A percentile compares a stretch with the other conserved stretches of the same genome.
Conservation (phyloP, 768 basidiomycete species). For the Hygrophorus pudorinus region DNA sequence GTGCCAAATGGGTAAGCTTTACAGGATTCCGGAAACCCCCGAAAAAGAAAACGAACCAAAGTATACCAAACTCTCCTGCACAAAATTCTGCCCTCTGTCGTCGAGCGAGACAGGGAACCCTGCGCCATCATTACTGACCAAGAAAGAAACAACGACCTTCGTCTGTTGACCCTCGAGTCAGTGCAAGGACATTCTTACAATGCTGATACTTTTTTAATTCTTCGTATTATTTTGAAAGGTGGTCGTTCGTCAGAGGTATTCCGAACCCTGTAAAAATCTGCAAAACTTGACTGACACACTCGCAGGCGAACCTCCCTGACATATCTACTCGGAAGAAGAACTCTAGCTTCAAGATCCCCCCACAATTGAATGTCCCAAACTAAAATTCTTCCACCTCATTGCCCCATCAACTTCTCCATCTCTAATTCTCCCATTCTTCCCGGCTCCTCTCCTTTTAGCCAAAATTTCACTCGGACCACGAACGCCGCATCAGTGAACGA, state of each 20-base stretch:
- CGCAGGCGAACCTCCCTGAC: slow-evolving; percentile 79
- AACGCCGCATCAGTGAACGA: slow-evolving; percentile 49
- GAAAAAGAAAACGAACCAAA: no score
- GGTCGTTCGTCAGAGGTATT: slow-evolving; percentile 73
- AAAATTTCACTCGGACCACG: slow-evolving; percentile 49
- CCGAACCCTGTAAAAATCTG: no score
- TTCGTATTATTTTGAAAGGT: slow-evolving; percentile 33
- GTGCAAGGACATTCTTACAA: slow-evolving; percentile 15
- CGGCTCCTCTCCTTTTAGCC: slow-evolving; percentile 14
- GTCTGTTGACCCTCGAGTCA: slow-evolving; percentile 72
- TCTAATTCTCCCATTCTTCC: slow-evolving; percentile 9
- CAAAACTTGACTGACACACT: no score
- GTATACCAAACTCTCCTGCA: no score
- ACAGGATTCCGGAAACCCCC: no score
- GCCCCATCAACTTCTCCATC: slow-evolving; percentile 24
- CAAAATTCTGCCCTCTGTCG: no score
- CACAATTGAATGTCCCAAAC: slow-evolving; percentile 46
- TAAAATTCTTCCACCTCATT: slow-evolving; percentile 33
- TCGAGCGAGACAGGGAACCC: no score
- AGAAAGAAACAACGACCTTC: slow-evolving; percentile 69
- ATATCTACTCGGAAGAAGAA: no score
- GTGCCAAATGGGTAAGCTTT: no score
- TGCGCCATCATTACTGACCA: slow-evolving; percentile 65
- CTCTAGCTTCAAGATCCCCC: slow-evolving; percentile 1
- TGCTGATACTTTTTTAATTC: not conserved